Evolutionary conservation across 2,329 filamentous ascomycete genomes (phyloP), one percentile per base, ranked within the genome.

Genomic region (Botrytis elliptica): DNA sequence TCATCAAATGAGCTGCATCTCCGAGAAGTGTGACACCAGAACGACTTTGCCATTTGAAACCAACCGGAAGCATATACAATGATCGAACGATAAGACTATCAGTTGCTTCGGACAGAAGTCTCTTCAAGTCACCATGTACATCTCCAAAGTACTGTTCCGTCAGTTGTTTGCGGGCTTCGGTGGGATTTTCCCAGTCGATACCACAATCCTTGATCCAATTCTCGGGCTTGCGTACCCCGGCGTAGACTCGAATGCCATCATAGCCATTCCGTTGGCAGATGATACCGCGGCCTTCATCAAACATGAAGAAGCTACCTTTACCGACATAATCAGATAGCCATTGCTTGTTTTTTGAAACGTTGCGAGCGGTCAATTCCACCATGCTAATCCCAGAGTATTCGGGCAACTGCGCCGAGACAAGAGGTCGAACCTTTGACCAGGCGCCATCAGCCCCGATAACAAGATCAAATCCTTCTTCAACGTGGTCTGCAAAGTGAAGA

Each of bases 1-100:
- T 84, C 83, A 85, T 85, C 5, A 86, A 73, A 78, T 87, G 85
- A 10, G 85, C 85, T 6, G 85, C 84, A 77, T 87, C 85, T 2
- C 86, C 86, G 16, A 87, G 77, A 36, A 88, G 79, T 2, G 86
- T 86, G 22, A 85, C 79, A 3, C 85, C 85, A 7, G 80, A 72
- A 10, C 79, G 77, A n/a, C 79, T 74, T 33, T 73, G 71, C 77
- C 78, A 79, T 40, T 49, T 74, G 29, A 77, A 74, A 7, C 77
- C 78, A 38, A 77, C 64, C 79, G 76, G 85, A 83, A 87, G 71
- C 77, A 78, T 78, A 25, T 73, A 77, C 22, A 76, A 46, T 1
- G 75, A 59, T 60, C 82, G 72, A 4, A 73, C 38, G 14, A 77
- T 72, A 16, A 79, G 67, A 8, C 59, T 72, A 64, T 79, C 75